Conservation (phyloP, 1,284 basidiomycete species). For the Prillingera fragicola region DNA sequence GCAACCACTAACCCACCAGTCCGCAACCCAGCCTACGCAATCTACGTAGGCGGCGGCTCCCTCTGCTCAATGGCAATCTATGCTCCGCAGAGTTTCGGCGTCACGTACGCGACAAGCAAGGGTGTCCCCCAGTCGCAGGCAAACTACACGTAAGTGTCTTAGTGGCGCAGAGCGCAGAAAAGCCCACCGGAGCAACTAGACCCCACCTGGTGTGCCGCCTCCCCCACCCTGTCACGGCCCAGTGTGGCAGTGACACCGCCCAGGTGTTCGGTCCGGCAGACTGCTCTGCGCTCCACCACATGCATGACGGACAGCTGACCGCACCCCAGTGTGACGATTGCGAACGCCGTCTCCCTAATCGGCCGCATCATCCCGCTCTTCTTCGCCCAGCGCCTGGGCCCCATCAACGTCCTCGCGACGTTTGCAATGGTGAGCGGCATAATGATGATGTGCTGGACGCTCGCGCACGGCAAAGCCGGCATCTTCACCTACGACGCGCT, state of each 20-base stretch:
- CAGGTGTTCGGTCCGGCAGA: too few relatives aligned
- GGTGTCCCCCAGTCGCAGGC: slow-evolving; percentile 24
- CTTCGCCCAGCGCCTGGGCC: slow-evolving; percentile 29
- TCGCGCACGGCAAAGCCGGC: slow-evolving; percentile 12
- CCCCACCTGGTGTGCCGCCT: too few relatives aligned
- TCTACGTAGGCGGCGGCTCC: slow-evolving; percentile 25
- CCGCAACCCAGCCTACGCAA: slow-evolving; percentile 24
- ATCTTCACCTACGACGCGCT: slow-evolving; percentile 29
- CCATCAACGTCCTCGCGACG: slow-evolving; percentile 33
- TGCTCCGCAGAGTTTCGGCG: slow-evolving; percentile 29
- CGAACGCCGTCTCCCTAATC: slow-evolving; percentile 31
- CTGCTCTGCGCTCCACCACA: too few relatives aligned
- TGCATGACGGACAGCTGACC: too few relatives aligned
- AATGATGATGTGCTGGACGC: slow-evolving; percentile 33
- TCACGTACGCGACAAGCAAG: slow-evolving; percentile 27
- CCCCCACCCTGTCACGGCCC: too few relatives aligned
- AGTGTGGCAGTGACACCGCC: too few relatives aligned
- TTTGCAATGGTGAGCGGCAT: slow-evolving; percentile 21
- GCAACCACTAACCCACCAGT: slow-evolving; percentile 14
- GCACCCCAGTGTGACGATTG: too few relatives aligned
- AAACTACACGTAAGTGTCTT: slow-evolving; percentile 24
- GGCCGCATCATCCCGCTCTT: slow-evolving; percentile 36
- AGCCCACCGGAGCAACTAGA: too few relatives aligned
- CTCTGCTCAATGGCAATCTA: slow-evolving; percentile 27
- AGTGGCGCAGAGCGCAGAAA: too few relatives aligned